phyloP scores from a whole-genome alignment of 805 yeast genomes.

The Isabelozyma gotoi region DNA sequence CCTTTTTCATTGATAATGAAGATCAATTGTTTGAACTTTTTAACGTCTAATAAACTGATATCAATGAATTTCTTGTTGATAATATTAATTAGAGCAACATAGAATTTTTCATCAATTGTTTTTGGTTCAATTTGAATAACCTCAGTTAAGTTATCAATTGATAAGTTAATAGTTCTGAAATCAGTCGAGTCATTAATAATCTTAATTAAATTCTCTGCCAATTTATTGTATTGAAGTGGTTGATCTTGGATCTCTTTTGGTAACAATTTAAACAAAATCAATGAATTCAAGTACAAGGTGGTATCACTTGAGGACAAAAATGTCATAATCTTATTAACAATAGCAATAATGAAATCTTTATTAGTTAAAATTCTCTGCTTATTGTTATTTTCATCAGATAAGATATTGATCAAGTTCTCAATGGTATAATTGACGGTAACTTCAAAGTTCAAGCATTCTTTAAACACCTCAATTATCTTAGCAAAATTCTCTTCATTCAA shows the following conservation, averaged over 20 bases:
- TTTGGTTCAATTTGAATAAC: conserved; percentile 2
- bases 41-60: conserved; percentile 14
- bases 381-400: conserved; percentile 2
- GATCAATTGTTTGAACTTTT: conserved; percentile 14
- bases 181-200: conserved; percentile 2
- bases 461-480: conserved; percentile 12
- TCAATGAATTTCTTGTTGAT: conserved; percentile 15
- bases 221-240: conserved; percentile 1
- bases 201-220: not conserved
- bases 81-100: conserved; percentile 8
- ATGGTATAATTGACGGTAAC: conserved; percentile 23
- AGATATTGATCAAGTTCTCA: conserved; percentile 21
- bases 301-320: conserved; percentile 29
- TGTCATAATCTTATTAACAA: conserved; percentile 16
- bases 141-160: conserved; percentile 9
- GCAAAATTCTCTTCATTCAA: conserved; percentile 8
- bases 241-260: conserved; percentile 1
- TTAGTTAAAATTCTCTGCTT: conserved; percentile 11
- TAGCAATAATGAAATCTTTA: conserved; percentile 11
- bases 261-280: conserved; percentile 14
- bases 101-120: not conserved
- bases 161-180: conserved; percentile 1
- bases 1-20: conserved; percentile 4
- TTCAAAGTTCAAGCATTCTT: conserved; percentile 24
- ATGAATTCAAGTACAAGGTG: conserved; percentile 18